These are phyloP conservation scores for Phytophthora palmivora DNA, from an alignment of 352 stramenopile species.

Conservation along the genomic window DNA sequence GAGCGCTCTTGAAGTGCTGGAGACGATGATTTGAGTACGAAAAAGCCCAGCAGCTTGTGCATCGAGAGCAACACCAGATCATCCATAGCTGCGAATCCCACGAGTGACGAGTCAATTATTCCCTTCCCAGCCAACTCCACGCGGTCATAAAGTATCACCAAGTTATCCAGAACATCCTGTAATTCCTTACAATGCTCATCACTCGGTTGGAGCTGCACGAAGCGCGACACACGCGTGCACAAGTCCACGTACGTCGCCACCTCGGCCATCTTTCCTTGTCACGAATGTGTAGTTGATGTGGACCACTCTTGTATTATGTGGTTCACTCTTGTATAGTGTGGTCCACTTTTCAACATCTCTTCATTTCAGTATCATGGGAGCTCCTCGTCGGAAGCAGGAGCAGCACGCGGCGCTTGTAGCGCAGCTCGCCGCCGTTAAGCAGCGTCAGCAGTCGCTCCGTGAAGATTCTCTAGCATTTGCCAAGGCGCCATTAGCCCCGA, in stretches of 20 bases:
- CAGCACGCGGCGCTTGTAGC: constrained; percentile 71
- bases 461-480: constrained; percentile 52
- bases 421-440: constrained; percentile 54
- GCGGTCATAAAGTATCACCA: constrained; percentile 42
- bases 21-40: constrained; percentile 27
- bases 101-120: constrained; percentile 5
- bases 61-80: constrained; percentile 73
- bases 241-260: constrained; percentile 62
- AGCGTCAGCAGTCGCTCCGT: constrained; percentile 49
- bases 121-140: constrained; percentile 9
- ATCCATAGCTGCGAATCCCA: constrained; percentile 53
- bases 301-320: too few relatives aligned
- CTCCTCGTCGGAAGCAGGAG: constrained; percentile 34
- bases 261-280: constrained; percentile 6
- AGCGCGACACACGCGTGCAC: constrained; percentile 70
- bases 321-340: constrained; percentile 10
- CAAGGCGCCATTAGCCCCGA: constrained; percentile 45
- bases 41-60: constrained; percentile 58
- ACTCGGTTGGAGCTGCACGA: constrained; percentile 48
- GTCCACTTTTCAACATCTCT: constrained; percentile 2
- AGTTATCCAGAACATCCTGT: constrained; percentile 32
- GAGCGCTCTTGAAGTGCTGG: constrained; percentile 28
- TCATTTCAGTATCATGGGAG: constrained; percentile 31
- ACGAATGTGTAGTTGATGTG: constrained; percentile 35
- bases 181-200: constrained; percentile 22